phyloP scores from a whole-genome alignment of 305 asterid genomes.

The Fraxinus angustifolia region DNA sequence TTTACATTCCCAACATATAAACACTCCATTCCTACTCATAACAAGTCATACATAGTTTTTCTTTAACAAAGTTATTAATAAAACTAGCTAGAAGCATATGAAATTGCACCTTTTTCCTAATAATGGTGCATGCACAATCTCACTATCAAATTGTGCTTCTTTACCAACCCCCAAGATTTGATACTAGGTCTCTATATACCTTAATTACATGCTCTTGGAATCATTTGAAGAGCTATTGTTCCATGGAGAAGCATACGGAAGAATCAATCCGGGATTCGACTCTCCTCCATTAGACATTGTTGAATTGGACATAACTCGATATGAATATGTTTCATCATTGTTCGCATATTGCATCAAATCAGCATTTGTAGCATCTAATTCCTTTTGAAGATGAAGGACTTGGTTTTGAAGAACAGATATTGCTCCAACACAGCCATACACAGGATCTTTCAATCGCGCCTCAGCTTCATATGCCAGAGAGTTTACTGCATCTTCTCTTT shows the following conservation, averaged over 20 bases:
- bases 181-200: background rate
- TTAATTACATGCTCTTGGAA: slow-evolving; percentile 8
- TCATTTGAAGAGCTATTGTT: slow-evolving; percentile 17
- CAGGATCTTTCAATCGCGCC: slow-evolving; percentile 55
- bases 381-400: slow-evolving; percentile 46
- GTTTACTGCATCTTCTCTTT: slow-evolving; percentile 53
- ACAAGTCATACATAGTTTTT: background rate
- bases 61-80: background rate
- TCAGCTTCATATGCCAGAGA: slow-evolving; percentile 68
- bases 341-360: slow-evolving; percentile 30
- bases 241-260: slow-evolving; percentile 22
- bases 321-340: background rate
- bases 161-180: too few species aligned
- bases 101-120: background rate
- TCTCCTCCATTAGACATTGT: background rate
- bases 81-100: background rate
- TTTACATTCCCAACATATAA: background rate
- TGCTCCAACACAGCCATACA: slow-evolving; percentile 64
- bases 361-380: slow-evolving; percentile 55
- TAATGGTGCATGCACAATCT: background rate
- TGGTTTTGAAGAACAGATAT: slow-evolving; percentile 51
- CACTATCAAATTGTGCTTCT: background rate
- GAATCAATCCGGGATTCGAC: slow-evolving; percentile 15
- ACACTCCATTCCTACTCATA: background rate
- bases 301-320: background rate